These are phyloP conservation scores for Eimeria maxima DNA, from an alignment of 169 alveolate species.

Conservation along the genomic window DNA sequence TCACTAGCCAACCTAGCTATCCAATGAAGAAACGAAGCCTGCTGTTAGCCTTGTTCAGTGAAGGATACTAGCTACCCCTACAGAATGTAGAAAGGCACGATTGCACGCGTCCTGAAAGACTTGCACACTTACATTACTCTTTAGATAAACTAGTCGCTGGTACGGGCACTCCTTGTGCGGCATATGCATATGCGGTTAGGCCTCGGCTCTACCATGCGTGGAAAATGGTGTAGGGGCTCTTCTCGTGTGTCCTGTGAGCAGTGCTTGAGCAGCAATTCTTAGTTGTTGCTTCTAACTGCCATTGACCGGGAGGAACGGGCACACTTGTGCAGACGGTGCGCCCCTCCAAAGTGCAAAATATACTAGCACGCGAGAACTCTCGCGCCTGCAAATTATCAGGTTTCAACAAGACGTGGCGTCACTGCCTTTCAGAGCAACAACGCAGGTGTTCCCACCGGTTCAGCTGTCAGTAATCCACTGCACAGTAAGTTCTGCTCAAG, in stretches of 20 bases:
- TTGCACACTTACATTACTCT: background rate
- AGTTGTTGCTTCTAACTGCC: background rate
- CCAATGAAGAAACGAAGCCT: background rate
- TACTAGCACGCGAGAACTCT: conserved; percentile 27
- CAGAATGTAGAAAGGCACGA: background rate
- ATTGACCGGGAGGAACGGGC: background rate
- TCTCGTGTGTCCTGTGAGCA: background rate
- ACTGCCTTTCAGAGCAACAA: background rate
- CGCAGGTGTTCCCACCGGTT: background rate
- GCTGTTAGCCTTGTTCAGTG: background rate
- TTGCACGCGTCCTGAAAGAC: background rate
- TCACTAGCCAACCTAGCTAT: too few relatives aligned
- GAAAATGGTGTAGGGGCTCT: background rate
- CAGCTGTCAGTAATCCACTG: background rate
- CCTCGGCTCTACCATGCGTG: background rate
- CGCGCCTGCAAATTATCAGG: background rate
- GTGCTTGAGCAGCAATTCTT: background rate
- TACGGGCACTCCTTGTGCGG: background rate
- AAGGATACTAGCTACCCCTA: background rate
- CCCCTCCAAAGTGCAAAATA: background rate
- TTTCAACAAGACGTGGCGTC: background rate
- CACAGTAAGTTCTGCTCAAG: background rate
- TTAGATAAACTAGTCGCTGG: background rate
- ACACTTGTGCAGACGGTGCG: background rate
- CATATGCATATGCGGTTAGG: background rate